Conservation (phyloP, 192 early-diverging fungal genomes). For the Coemansia reversa region DNA sequence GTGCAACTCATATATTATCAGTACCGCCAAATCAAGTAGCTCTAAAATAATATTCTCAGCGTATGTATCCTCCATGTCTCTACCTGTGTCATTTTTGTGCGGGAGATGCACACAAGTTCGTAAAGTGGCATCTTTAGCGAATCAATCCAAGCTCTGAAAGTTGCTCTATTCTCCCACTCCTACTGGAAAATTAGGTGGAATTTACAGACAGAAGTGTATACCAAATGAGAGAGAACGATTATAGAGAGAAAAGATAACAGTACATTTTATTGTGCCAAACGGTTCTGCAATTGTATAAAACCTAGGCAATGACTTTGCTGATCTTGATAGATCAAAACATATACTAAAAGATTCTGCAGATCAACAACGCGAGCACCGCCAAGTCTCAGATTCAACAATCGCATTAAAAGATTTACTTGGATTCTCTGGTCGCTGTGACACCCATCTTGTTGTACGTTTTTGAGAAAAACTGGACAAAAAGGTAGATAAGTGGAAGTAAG, state of each 20-base stretch:
- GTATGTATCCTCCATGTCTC: neutral
- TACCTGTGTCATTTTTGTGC: slow-evolving; percentile 59
- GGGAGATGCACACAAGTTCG: slow-evolving; percentile 69
- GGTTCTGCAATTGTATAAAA: neutral
- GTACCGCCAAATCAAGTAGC: neutral
- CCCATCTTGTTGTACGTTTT: slow-evolving; percentile 58
- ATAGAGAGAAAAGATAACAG: neutral
- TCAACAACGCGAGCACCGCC: neutral
- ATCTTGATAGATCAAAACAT: neutral
- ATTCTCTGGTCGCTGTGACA: too few species aligned
- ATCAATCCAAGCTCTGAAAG: neutral
- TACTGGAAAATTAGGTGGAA: neutral
- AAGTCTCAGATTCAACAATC: neutral
- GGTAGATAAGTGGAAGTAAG: too few species aligned
- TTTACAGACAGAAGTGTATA: slow-evolving; percentile 1
- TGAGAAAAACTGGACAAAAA: slow-evolving; percentile 79
- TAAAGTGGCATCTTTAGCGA: slow-evolving; percentile 61
- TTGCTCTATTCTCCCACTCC: too few species aligned
- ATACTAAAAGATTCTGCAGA: neutral
- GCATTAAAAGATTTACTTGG: neutral
- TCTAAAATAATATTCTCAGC: neutral
- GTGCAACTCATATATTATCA: neutral
- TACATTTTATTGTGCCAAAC: neutral
- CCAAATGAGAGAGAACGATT: too few species aligned
- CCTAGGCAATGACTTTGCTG: too few species aligned